Base-by-base conservation (phyloP, 2,329 filamentous ascomycete species). In the Penicillium fuscoglaucum region DNA sequence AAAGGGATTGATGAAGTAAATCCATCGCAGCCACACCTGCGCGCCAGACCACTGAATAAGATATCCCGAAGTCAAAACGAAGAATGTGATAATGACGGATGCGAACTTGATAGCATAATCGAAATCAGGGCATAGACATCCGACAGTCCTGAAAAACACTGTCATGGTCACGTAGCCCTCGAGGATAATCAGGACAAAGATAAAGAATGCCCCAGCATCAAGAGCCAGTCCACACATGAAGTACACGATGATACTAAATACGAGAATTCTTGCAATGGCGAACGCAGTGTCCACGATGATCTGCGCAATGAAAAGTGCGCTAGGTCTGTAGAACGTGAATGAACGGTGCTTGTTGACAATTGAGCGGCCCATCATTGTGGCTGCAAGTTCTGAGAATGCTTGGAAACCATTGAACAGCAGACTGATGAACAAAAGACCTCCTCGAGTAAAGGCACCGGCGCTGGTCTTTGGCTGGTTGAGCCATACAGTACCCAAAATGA, bases 371-470 rank as follows among this genome's bases (percentile, higher is more conserved):
- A 87, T 77, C 89, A 95, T 93, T 1, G 88, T 89, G 12, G 83
- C 82, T 0, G 83, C 88, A 0, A 96, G 76, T 72, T 96, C 91
- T 0, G 88, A 85, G 70, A 95, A 93, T 26, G 91, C 90, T 69
- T 91, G 87, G 74, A 96, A 93, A n/a, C 89, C 89, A 72, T 93
- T 93, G 82, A 93, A 93, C 5, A 96, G 77, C 1, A 96, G 83
- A 24, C 89, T 80, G 54, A 92, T 86, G 76, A 96, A 96, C 51
- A 96, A 79, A 1, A 93, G 83, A 78, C 90, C 91, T 62, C 90
- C 90, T 71, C 91, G 87, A 65, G 87, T 90, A 75, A 95, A 96
- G 3, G 90, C 89, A 40, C 87, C 90, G 33, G 85, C 84, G 1
- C 79, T 82, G 0, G 82, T 84, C 52, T 85, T 74, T 1, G 86